Evolutionary conservation across 2,329 filamentous ascomycete genomes (phyloP), one percentile per base, ranked within the genome.

Genomic region (Metarhizium humberi): DNA sequence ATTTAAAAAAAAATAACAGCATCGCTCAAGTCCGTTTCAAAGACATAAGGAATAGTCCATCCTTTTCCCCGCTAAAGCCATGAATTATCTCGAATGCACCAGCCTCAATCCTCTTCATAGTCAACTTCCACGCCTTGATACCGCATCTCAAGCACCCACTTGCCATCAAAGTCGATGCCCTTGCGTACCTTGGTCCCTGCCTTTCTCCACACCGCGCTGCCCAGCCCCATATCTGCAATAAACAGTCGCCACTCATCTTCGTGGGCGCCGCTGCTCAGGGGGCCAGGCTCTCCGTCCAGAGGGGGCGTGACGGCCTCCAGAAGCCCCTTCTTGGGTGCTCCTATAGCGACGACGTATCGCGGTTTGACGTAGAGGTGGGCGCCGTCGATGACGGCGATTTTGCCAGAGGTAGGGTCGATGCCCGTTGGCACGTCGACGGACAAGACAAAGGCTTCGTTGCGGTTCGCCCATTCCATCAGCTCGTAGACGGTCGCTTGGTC

Each of bases 41-140:
- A 25, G 49, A 25, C 32, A 45, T 6, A 20, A 13, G 3, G 38
- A 5, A 11, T 40, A 40, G 8, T 5, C 38, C 38, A 40, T 96
- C 32, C 92, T 81, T 70, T 7, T 96, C 92, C 25, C 92, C 1
- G 91, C 91, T 0, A 91, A 91, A 1, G 91, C 91, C 51, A 92
- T 92, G n/a, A 96, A 92, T 92, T 92, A 96, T 64, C 91, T 79
- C 50, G 96, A 92, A 66, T 96, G 96, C 6, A 65, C 95, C 92
- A 66, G 91, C 92, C 92, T 56, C 45, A 57, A 2, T 56, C 52
- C 51, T 57, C 60, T 25, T 61, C 57, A 42, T 61, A 62, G n/a
- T 64, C 68, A 16, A 59, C 64, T 25, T 65, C 61, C 3, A 63
- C 60, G 42, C 73, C 72, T 20, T 73, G 73, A 57, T 80, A 81